Percentiles rank a stretch among this genome's conserved stretches.
Evolutionary conservation across 192 early-diverging fungal species (phyloP).

Genomic region (Kickxella alabastrina): DNA sequence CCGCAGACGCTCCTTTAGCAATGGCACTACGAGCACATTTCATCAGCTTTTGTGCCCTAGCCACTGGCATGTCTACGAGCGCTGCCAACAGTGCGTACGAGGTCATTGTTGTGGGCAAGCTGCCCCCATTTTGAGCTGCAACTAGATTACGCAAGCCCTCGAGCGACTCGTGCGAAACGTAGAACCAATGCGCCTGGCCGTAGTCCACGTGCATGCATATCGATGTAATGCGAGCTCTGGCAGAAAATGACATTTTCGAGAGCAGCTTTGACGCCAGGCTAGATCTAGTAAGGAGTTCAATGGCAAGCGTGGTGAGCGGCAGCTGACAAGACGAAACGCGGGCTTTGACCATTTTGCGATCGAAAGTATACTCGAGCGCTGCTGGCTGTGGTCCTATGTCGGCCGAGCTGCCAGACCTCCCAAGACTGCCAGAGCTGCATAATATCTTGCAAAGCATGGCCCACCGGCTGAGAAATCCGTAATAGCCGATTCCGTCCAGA

Average conservation of each 20-base stretch:
- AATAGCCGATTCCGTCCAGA: slow-evolving; percentile 41
- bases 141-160: slow-evolving; percentile 7
- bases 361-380: slow-evolving; percentile 7
- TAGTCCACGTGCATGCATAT: slow-evolving; percentile 2
- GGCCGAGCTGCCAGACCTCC: too few relatives aligned
- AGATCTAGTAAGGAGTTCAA: background rate
- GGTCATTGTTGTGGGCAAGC: background rate
- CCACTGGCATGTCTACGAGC: slow-evolving; percentile 15
- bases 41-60: slow-evolving; percentile 4
- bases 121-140: background rate
- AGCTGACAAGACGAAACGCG: background rate
- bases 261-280: slow-evolving; percentile 5
- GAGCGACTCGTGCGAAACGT: slow-evolving; percentile 12
- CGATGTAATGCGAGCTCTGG: slow-evolving; percentile 13
- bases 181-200: slow-evolving; percentile 27
- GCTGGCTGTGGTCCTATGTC: background rate
- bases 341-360: slow-evolving; percentile 2
- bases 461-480: slow-evolving; percentile 34
- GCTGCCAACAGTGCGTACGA: slow-evolving; percentile 29
- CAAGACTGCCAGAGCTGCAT: background rate
- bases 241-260: slow-evolving; percentile 10
- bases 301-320: slow-evolving; percentile 2
- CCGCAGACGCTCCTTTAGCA: background rate
- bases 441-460: slow-evolving; percentile 10
- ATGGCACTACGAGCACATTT: background rate